Evolutionary conservation across 208 protist genomes (phyloP).

Genomic region (Trypanosoma platydactyli): DNA sequence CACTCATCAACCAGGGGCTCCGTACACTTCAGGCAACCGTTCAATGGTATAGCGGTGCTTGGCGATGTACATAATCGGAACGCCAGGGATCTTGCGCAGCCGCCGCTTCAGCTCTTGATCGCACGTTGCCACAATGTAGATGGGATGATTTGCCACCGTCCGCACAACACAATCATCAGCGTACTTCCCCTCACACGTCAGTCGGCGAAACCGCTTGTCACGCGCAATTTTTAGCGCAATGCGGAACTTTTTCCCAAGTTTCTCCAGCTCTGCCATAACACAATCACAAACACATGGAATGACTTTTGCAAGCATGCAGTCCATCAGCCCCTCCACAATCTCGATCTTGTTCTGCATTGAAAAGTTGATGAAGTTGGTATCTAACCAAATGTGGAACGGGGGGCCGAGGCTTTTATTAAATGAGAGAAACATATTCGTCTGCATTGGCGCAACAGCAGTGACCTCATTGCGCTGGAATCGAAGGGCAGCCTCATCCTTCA

Average conservation of each 20-base stretch:
- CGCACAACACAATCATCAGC: conserved; percentile 99
- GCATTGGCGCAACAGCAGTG: conserved; percentile 56
- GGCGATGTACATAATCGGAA: conserved; percentile 98
- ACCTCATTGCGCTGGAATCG: conserved; percentile 65
- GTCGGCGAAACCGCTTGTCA: conserved; percentile 97
- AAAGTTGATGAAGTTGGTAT: conserved; percentile 99
- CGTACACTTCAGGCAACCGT: conserved; percentile 95
- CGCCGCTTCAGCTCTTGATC: conserved; percentile 98
- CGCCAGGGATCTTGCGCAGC: conserved; percentile 98
- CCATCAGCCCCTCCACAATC: conserved; percentile 97
- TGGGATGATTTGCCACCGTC: conserved; percentile 92
- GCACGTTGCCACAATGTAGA: conserved; percentile 93
- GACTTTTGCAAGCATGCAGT: conserved; percentile 99
- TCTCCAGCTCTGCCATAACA: conserved; percentile 99
- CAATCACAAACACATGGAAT: conserved; percentile 98
- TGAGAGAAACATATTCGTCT: conserved; percentile 94
- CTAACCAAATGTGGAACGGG: conserved; percentile 98
- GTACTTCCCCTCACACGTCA: conserved; percentile 98
- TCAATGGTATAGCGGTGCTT: conserved; percentile 98
- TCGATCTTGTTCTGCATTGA: conserved; percentile 99
- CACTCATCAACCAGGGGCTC: conserved; percentile 51
- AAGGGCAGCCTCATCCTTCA: conserved; percentile 70
- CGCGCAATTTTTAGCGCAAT: conserved; percentile 95
- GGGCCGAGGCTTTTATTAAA: conserved; percentile 98
- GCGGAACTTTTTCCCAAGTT: conserved; percentile 96